Evolutionary conservation across 306 rosid genomes (phyloP).

Genomic region (Pueraria montana): DNA sequence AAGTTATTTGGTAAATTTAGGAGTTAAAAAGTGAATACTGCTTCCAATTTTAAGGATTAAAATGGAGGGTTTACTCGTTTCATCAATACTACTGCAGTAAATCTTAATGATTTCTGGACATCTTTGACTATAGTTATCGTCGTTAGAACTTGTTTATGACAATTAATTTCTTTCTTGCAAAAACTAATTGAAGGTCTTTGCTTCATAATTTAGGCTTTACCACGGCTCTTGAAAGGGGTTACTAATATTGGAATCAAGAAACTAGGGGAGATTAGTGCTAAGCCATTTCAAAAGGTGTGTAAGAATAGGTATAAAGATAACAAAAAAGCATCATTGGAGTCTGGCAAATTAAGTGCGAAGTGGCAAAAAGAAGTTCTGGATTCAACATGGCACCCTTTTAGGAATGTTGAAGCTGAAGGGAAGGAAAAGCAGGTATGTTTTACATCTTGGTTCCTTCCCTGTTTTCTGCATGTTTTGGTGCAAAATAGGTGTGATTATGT

Average conservation of each 20-base stretch:
- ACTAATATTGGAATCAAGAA: conserved; percentile 24
- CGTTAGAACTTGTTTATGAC: background rate
- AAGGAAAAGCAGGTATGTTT: conserved; percentile 5
- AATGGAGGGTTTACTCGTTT: too few relatives aligned
- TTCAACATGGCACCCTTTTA: conserved; percentile 38
- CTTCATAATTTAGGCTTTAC: conserved; percentile 5
- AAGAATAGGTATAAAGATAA: background rate
- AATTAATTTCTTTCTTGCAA: background rate
- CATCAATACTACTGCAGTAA: too few relatives aligned
- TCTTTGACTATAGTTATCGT: too few relatives aligned
- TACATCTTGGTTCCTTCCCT: background rate
- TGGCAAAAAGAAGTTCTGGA: conserved; percentile 27
- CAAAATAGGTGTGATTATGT: background rate
- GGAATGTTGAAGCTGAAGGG: conserved; percentile 7
- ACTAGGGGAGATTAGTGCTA: background rate
- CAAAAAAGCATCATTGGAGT: too few relatives aligned
- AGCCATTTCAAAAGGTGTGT: conserved; percentile 20
- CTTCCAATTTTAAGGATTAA: too few relatives aligned
- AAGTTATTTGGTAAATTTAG: background rate
- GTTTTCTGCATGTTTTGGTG: background rate
- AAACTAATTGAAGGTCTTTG: background rate
- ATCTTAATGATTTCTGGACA: too few relatives aligned
- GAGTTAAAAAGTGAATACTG: background rate
- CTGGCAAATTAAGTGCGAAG: background rate
- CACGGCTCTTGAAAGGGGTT: conserved; percentile 1